Evolutionary conservation across 148 eudicot genomes (phyloP).

Genomic region (Pouteria glomerata): DNA sequence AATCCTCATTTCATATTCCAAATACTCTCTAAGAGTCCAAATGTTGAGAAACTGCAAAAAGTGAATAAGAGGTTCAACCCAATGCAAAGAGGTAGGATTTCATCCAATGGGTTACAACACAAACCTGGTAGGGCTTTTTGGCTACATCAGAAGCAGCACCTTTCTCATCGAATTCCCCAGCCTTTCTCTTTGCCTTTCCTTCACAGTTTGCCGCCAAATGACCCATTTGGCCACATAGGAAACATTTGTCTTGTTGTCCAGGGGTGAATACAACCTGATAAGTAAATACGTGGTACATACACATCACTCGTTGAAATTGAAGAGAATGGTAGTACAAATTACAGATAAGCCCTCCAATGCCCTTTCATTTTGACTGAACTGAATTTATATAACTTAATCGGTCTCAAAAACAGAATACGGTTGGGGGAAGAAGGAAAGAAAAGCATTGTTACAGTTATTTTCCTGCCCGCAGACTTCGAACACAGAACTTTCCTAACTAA

Average conservation of each 20-base stretch:
- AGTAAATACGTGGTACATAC: neutral
- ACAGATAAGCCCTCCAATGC: neutral
- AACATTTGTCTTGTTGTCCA: conserved; percentile 93
- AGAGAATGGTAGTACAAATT: neutral
- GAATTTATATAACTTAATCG: neutral
- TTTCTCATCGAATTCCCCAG: conserved; percentile 89
- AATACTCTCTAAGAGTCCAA: conserved; percentile 39
- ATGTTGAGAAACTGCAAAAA: conserved; percentile 33
- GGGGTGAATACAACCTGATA: conserved; percentile 65
- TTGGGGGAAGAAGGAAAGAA: no score
- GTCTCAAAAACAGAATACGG: no score
- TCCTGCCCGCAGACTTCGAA: no score
- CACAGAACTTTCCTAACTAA: no score
- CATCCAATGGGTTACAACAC: neutral
- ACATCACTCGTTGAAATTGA: neutral
- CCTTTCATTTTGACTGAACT: neutral
- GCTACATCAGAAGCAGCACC: conserved; percentile 48
- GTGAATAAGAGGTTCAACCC: neutral
- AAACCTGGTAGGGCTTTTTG: conserved; percentile 68
- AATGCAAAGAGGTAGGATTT: neutral
- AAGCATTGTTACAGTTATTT: no score
- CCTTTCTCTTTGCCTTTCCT: conserved; percentile 90
- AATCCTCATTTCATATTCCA: conserved; percentile 21
- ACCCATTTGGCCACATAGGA: conserved; percentile 90
- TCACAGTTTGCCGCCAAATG: conserved; percentile 84